Base-by-base conservation (phyloP, 345 rosid genomes). In the Eucalyptus decipiens region DNA sequence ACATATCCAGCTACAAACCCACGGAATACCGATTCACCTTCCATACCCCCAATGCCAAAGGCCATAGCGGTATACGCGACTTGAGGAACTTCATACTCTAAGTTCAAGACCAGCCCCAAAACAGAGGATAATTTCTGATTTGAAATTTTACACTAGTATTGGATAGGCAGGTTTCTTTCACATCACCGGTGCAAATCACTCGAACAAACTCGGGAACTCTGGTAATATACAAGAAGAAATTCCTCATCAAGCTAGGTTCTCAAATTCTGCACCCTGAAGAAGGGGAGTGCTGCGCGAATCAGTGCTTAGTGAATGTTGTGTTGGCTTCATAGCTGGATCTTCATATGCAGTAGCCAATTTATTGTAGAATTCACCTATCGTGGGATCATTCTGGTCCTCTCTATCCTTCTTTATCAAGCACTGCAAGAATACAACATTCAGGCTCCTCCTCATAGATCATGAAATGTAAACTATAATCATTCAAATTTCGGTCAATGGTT, bases 381-480 rank as follows among this genome's bases (percentile, higher is more conserved):
- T 86, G 37, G 94, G 94, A 37, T 95, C 96, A 87, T 92, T 94
- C 91, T 91, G 91, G 91, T 96, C 95, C 90, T 90, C 94, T 90
- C 85, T 95, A 90, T 96, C 99, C 92, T 94, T 96, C 92, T 93
- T 96, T 54, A 91, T 92, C 90, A 97, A 91, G 89, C 98, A 96
- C 99, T 96, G 96, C 93, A 94, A 54, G 90, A 12, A 62, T 85
- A 88, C 47, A 89, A 87, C 6, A 89, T 81, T 90, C 89, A 91
- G 91, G 87, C 87, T 42, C 50, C 86, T 60, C 42, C 34, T 14
- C 21, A 34, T 80, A 81, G 52, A 87, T 65, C 80, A 69, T 69
- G 42, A 40, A 76, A 40, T 76, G 47, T 76, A 76, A 76, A 37
- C 47, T 76, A 76, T 40, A 76, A 37, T 76, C 47, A 76, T 76